Conservation (phyloP, 345 rosid genomes). For the Camelina hispida region DNA sequence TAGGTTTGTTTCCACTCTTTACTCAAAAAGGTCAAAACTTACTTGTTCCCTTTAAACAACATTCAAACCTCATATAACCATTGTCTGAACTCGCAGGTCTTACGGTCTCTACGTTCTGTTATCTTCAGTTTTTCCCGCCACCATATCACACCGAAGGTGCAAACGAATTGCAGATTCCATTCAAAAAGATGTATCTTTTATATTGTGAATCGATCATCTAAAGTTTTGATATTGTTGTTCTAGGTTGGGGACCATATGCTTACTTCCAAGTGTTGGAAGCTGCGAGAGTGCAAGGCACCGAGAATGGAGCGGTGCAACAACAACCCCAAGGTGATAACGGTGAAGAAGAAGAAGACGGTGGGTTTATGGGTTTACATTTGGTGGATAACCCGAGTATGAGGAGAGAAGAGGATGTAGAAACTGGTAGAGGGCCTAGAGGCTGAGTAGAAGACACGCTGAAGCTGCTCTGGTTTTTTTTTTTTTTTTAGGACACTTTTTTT, state of each 20-base stretch:
- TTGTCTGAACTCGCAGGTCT: conserved; percentile 52
- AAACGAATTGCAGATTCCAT: not conserved
- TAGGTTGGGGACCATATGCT: conserved; percentile 80
- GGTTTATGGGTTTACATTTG: conserved; percentile 54
- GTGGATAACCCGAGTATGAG: conserved; percentile 42
- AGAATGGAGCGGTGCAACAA: conserved; percentile 19
- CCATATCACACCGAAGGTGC: conserved; percentile 65
- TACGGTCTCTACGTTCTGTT: conserved; percentile 60
- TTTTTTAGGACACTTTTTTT: conserved; percentile 29
- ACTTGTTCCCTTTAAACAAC: conserved; percentile 7
- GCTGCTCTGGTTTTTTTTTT: conserved; percentile 12
- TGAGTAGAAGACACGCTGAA: conserved; percentile 28
- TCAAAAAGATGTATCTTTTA: not conserved
- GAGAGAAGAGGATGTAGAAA: conserved; percentile 52
- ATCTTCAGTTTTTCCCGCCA: conserved; percentile 78
- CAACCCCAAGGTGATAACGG: conserved; percentile 37
- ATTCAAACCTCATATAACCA: not conserved
- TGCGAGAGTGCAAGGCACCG: conserved; percentile 36
- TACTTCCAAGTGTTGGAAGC: conserved; percentile 64
- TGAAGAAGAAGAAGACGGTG: conserved; percentile 41
- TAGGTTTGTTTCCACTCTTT: conserved; percentile 53
- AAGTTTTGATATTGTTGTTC: conserved; percentile 16
- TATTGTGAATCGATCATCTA: not conserved
- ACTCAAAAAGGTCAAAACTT: conserved; percentile 17
- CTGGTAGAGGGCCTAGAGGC: conserved; percentile 48